Percentiles rank a stretch among this genome's conserved stretches.
phyloP scores from a whole-genome alignment of 441 rosid genomes.

The Eutrema salsugineum region DNA sequence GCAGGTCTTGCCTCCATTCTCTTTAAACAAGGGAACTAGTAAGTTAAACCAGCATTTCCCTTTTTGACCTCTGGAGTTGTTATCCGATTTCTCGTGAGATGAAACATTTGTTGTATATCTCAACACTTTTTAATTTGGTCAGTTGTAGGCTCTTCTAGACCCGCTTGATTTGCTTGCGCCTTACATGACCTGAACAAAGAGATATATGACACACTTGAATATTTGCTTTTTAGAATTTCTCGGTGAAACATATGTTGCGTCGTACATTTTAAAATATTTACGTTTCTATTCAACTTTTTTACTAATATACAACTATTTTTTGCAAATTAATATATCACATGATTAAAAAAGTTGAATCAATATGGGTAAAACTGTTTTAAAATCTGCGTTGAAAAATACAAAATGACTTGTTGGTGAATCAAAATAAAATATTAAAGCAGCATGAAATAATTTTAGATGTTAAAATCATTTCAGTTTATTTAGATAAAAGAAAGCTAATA shows the following conservation, averaged over 20 bases:
- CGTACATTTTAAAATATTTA: background rate
- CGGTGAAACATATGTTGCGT: background rate
- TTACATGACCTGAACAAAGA: background rate
- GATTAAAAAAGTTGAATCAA: background rate
- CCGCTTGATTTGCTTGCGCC: background rate
- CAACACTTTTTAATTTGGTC: conserved; percentile 11
- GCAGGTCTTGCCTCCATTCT: conserved; percentile 63
- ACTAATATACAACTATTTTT: background rate
- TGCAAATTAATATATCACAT: background rate
- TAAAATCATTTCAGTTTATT: background rate
- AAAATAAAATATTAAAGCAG: background rate
- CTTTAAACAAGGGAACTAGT: conserved; percentile 55
- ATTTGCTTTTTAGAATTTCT: background rate
- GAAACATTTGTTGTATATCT: conserved; percentile 13
- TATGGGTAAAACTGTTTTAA: background rate
- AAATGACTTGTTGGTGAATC: background rate
- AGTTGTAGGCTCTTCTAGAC: background rate
- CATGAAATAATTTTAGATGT: too few relatives aligned
- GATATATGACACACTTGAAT: background rate
- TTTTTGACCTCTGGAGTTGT: background rate
- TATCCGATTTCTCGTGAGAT: background rate
- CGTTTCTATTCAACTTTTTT: background rate
- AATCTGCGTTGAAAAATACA: background rate
- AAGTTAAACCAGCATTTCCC: background rate
- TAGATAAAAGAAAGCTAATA: background rate